Base-by-base conservation (phyloP, 1,284 basidiomycete genomes). In the Paramarasmius palmivorus region DNA sequence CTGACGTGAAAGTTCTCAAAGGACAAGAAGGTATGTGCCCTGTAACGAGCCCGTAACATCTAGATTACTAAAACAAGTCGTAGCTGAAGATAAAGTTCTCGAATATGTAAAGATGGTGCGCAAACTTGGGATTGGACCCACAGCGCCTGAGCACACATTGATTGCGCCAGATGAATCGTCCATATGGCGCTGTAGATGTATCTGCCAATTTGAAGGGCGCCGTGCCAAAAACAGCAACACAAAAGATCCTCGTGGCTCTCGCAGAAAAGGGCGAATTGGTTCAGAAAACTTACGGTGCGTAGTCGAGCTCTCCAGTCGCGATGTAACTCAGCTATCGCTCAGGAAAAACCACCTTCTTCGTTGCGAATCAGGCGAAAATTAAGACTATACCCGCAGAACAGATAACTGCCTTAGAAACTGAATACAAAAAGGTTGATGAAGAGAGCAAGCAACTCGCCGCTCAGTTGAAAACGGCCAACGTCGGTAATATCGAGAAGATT, bases 331-430 rank as follows among this genome's bases (percentile, higher is more conserved):
- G n/a, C n/a, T 49, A 46, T 40, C 22, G 22, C 52, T 36, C 68
- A 88, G 92, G 91, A 12, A 95, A 95, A 68, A 90, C 86, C 14
- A 88, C 85, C 0, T 88, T 91, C 65, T 92, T 90, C 60, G 90
- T 92, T n/a, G 80, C 79, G 15, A 89, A 90, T 59, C 88, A 91
- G 65, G 76, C 77, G 6, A 83, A 80, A 42, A 73, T 89, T 32
- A 79, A 84, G 35, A 74, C 81, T 17, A 73, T 90, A 53, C 78
- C 83, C 1, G 65, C 77, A 2, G 80, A 83, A 45, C 78, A 84
- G 57, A 70, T 90, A 34, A 74, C 82, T 22, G 69, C 70, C 1
- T 71, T 88, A 12, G 82, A 88, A 62, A 64, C 65, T 0, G 82
- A 89, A 57, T 71, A 77, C 56, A 80, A 81, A 55, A 59, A 65